Base-by-base conservation (phyloP, 768 basidiomycete species). In the Phanerochaete carnosa region DNA sequence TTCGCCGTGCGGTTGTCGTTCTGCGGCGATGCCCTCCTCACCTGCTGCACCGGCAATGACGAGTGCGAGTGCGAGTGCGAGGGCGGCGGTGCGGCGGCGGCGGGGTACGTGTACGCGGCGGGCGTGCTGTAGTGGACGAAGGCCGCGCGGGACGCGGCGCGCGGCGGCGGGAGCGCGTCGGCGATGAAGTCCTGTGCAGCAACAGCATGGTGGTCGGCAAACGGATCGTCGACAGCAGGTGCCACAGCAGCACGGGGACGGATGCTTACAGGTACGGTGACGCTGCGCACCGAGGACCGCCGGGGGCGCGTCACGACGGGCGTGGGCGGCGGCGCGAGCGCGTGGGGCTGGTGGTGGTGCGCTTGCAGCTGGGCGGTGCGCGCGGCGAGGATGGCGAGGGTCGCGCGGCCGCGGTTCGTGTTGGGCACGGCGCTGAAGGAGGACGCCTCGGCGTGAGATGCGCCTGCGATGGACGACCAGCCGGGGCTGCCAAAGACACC, bases 1-100 rank as follows among this genome's bases (percentile, higher is more conserved):
- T 77, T 78, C 60, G 80, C 15, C 78, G 74, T 5, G 77, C 75
- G 58, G 78, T 77, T 61, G 69, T 73, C 49, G 62, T 58, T 62
- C 51, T 6, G 53, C 39, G 45, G 29, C 32, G 49, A 29, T n/a
- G n/a, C n/a, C n/a, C n/a, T n/a, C n/a, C n/a, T n/a, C n/a, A n/a
- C n/a, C n/a, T n/a, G n/a, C n/a, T n/a, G n/a, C n/a, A n/a, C n/a
- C n/a, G n/a, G n/a, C n/a, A n/a, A n/a, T n/a, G n/a, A n/a, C n/a
- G n/a, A n/a, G n/a, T n/a, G n/a, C n/a, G n/a, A n/a, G n/a, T n/a
- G n/a, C n/a, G n/a, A n/a, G 4, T 28, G 59, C 30, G n/a, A 9
- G 47, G 47, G 47, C 12, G 19, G 32, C 9, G 39, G 59, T 19
- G 51, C 39, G 2, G 35, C 30, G 7, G 30, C 23, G 19, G 57